A percentile compares a stretch with the other conserved stretches of the same genome.
These are phyloP conservation scores for Colletotrichum sp. DNA, from an alignment of 2,329 filamentous ascomycete species.

Conservation along the genomic window DNA sequence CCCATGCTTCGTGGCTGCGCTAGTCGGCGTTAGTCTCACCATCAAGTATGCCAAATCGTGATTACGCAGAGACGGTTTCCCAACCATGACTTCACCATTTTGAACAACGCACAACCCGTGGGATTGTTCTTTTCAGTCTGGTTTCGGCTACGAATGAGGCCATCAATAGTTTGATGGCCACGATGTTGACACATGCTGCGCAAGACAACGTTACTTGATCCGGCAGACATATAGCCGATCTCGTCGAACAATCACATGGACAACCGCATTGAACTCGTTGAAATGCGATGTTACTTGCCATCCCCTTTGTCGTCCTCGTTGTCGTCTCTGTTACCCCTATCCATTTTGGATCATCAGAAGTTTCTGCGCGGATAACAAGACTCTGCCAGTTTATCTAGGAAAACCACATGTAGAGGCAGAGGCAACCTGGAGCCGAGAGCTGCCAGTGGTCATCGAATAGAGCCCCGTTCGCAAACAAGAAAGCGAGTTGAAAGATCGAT, in stretches of 20 bases:
- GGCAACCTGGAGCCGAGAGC: neutral
- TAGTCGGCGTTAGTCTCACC: neutral
- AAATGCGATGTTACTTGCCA: neutral
- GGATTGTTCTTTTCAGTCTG: neutral
- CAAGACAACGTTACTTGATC: neutral
- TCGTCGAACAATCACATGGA: neutral
- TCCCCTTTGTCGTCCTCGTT: neutral
- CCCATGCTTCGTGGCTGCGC: neutral
- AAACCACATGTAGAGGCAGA: neutral
- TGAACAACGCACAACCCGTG: neutral
- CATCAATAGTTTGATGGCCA: neutral
- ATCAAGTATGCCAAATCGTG: neutral
- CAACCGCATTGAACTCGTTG: neutral
- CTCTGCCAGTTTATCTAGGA: neutral
- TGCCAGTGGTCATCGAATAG: neutral
- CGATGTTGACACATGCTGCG: neutral
- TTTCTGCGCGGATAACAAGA: neutral
- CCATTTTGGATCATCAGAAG: neutral
- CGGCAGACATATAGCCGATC: neutral
- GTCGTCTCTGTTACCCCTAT: neutral
- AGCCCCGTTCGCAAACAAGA: neutral
- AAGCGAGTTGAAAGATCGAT: neutral
- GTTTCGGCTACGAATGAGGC: neutral
- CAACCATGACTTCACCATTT: neutral
- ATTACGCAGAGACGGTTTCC: neutral